These are phyloP conservation scores for Alternaria angustiovoidea DNA, from an alignment of 2,329 filamentous ascomycete genomes.

Conservation along the genomic window DNA sequence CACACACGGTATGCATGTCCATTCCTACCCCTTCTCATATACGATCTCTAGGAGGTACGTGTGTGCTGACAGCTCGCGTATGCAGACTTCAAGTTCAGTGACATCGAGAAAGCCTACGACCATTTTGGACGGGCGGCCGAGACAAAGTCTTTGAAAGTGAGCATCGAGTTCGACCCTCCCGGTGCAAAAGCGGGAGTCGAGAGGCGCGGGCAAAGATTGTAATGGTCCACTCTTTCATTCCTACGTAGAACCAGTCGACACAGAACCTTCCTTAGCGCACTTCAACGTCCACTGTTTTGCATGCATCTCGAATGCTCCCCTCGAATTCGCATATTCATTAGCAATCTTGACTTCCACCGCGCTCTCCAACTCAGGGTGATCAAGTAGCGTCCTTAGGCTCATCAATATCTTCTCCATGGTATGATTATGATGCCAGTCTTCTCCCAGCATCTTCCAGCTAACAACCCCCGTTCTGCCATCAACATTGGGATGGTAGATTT, in stretches of 20 bases:
- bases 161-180: conserved; percentile 46
- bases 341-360: conserved; percentile 2
- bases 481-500: conserved; percentile 11
- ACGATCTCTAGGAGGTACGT: not conserved
- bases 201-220: not conserved
- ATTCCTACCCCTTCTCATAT: conserved; percentile 43
- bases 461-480: not conserved
- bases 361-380: conserved; percentile 8
- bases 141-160: conserved; percentile 56
- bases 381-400: conserved; percentile 2
- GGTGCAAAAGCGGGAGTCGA: not conserved
- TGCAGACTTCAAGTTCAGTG: conserved; percentile 57
- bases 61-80: conserved; percentile 56
- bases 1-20: conserved; percentile 59
- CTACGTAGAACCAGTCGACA: not conserved
- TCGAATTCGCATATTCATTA: conserved; percentile 4
- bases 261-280: not conserved
- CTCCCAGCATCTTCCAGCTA: conserved; percentile 1
- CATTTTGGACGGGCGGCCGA: conserved; percentile 55
- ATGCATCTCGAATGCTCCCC: not conserved
- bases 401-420: conserved; percentile 9
- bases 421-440: conserved; percentile 2
- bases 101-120: conserved; percentile 57
- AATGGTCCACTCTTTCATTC: not conserved
- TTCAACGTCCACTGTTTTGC: conserved; percentile 9